Conservation (phyloP, 208 protist species). For the Willaertia magna region DNA sequence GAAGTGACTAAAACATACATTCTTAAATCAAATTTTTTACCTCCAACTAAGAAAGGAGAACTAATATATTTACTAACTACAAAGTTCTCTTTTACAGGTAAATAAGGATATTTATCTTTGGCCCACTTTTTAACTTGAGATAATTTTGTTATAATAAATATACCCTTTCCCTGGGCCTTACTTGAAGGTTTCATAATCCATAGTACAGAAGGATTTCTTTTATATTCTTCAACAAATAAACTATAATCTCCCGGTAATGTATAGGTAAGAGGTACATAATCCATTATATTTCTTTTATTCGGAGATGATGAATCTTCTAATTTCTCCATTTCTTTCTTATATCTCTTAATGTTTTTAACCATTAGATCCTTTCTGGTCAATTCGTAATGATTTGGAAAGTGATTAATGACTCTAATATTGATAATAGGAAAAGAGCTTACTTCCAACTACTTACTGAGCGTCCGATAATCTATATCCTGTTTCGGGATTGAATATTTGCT, state of each 20-base stretch:
- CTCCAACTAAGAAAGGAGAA: constrained; percentile 82
- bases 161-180: constrained; percentile 81
- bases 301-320: neutral
- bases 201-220: constrained; percentile 45
- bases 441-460: constrained; percentile 29
- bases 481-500: constrained; percentile 45
- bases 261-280: constrained; percentile 78
- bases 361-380: constrained; percentile 91
- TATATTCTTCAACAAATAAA: constrained; percentile 86
- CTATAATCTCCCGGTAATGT: constrained; percentile 76
- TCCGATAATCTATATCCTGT: constrained; percentile 56
- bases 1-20: constrained; percentile 87
- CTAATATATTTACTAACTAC: constrained; percentile 82
- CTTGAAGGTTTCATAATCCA: constrained; percentile 91
- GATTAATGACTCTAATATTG: constrained; percentile 66
- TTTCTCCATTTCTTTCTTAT: constrained; percentile 29
- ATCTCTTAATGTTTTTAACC: constrained; percentile 87
- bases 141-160: constrained; percentile 83
- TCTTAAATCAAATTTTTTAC: constrained; percentile 91
- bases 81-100: constrained; percentile 38
- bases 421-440: neutral
- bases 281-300: constrained; percentile 15
- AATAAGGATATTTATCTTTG: constrained; percentile 36
- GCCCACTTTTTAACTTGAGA: constrained; percentile 24
- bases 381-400: constrained; percentile 93